These are phyloP conservation scores for Narthecium ossifragum DNA, from an alignment of 106 monocot genomes.

Conservation along the genomic window DNA sequence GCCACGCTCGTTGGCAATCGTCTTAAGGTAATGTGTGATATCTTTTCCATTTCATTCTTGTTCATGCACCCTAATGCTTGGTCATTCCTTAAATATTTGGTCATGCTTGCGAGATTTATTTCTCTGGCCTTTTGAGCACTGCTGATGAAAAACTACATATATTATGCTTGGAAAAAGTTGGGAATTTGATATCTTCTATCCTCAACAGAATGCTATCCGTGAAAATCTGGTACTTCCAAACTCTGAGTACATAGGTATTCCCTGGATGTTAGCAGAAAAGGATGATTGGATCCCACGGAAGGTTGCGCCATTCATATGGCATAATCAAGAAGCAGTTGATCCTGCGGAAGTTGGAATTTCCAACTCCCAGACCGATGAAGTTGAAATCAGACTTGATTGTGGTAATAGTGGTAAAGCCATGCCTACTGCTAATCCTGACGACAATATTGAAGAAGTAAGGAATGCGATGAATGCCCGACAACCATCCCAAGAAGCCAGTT, in stretches of 20 bases:
- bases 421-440: slow-evolving; percentile 1
- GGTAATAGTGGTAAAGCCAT: slow-evolving; percentile 10
- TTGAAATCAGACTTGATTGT: slow-evolving; percentile 16
- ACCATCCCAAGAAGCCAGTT: slow-evolving; percentile 1
- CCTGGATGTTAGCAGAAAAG: slow-evolving; percentile 92
- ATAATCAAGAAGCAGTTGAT: slow-evolving; percentile 41
- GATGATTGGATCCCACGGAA: slow-evolving; percentile 83
- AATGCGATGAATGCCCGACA: slow-evolving; percentile 12
- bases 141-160: too few species aligned
- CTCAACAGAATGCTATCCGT: slow-evolving; percentile 73
- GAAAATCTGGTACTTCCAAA: slow-evolving; percentile 87
- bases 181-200: too few species aligned
- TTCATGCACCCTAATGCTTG: too few species aligned
- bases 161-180: too few species aligned
- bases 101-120: too few species aligned
- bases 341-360: slow-evolving; percentile 15
- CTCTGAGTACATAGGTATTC: slow-evolving; percentile 65
- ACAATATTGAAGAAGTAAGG: slow-evolving; percentile 18
- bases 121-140: too few species aligned
- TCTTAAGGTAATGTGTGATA: slow-evolving; percentile 58
- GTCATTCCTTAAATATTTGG: too few species aligned
- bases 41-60: slow-evolving; percentile 1
- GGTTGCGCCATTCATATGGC: slow-evolving; percentile 70
- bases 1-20: slow-evolving; percentile 66
- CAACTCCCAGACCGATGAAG: slow-evolving; percentile 15